These are phyloP conservation scores for Trypanosoma caninum DNA, from an alignment of 208 protist genomes.

Conservation along the genomic window DNA sequence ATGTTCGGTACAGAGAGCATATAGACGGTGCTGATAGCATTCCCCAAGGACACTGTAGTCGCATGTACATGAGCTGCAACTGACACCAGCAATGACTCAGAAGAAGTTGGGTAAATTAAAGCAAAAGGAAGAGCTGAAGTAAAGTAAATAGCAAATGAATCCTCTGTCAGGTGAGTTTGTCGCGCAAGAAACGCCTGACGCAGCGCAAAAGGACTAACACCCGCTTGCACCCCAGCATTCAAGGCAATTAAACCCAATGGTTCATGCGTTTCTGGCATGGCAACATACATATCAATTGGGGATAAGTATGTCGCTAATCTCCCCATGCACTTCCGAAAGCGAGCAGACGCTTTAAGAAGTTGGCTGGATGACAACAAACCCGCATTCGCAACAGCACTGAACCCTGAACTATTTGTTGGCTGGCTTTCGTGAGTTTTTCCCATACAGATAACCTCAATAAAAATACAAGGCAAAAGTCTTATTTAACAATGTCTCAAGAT, in stretches of 20 bases:
- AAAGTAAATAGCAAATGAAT: constrained; percentile 12
- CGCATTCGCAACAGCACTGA: background rate
- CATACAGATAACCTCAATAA: too few relatives aligned
- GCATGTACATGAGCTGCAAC: background rate
- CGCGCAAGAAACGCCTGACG: constrained; percentile 25
- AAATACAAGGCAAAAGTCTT: background rate
- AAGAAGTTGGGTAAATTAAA: constrained; percentile 3
- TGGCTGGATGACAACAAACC: background rate
- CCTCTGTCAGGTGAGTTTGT: constrained; percentile 16
- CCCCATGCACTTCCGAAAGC: constrained; percentile 23
- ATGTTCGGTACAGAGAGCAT: constrained; percentile 15
- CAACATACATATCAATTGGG: constrained; percentile 6
- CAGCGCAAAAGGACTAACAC: constrained; percentile 41
- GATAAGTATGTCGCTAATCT: constrained; percentile 14
- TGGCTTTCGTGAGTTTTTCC: background rate
- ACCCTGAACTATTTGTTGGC: background rate
- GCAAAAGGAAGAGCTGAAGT: constrained; percentile 27
- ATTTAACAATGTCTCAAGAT: background rate
- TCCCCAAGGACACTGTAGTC: background rate
- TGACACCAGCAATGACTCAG: background rate
- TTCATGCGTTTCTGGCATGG: background rate
- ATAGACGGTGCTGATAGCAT: background rate
- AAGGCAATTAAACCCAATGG: constrained; percentile 45
- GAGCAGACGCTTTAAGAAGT: constrained; percentile 15
- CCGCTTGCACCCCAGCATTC: constrained; percentile 55